Base-by-base conservation (phyloP, 75 land plant species). In the Cupressus sempervirens region DNA sequence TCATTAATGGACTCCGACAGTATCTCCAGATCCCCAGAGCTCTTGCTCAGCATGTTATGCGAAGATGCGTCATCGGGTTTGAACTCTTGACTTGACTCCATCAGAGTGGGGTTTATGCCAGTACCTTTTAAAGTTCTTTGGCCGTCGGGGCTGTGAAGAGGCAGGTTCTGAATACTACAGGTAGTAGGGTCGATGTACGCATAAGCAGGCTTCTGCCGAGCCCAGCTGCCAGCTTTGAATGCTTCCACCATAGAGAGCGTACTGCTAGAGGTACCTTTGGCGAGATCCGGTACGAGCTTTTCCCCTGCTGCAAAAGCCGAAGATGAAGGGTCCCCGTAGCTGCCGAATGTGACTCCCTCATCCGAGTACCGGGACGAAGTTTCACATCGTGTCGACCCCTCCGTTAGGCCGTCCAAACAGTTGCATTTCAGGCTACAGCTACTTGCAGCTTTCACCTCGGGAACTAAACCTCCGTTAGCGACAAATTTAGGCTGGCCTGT, bases 1-100 rank as follows among this genome's bases (percentile, higher is more conserved):
- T 79, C 81, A n/a, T 45, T 79, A 79, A 79, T 79, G 81, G 81
- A 79, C 30, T 79, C 80, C 20, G 80, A 77, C 20, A 77, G 13
- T 23, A 38, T 38, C 48, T 40, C 81, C 81, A 43, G 48, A 10
- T 79, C 81, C 14, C 46, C 81, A 1, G 46, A 79, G 26, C 32
- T 79, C 1, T 79, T 43, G 29, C 15, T 43, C 52, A 79, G 46
- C 81, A 79, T 79, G 14, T 45, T 79, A 20, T 45, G 32, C 20
- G 81, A 79, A n/a, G 4, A 79, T 26, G 81, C 81, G 26, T 79
- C 29, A 50, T 79, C 81, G 30, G 50, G 50, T 45, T 79, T 79
- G 34, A 45, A 79, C 81, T 45, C 48, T 15, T 26, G 81, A 79
- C 81, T 79, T 45, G 30, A 45, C 30, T 41, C 3, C 48, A n/a